A percentile compares a stretch with the other conserved stretches of the same genome.
phyloP scores from a whole-genome alignment of 2,329 filamentous ascomycete species.

The Stagonosporopsis cucurbitacearum region DNA sequence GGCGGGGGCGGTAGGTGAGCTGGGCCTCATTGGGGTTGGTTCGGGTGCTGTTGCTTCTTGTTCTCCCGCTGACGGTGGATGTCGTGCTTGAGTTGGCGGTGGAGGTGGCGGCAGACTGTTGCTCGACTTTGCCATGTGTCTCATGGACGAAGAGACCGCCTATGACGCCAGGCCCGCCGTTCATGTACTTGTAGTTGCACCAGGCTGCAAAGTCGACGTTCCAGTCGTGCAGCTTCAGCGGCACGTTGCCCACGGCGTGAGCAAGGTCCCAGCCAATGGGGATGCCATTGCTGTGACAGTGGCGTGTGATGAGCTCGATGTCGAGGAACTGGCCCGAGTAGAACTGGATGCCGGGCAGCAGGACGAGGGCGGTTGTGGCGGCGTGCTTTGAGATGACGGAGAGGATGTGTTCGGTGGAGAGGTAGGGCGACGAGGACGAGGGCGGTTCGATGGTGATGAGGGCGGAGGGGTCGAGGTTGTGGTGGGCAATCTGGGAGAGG shows the following conservation, averaged over 20 bases:
- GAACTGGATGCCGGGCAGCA: conserved; percentile 89
- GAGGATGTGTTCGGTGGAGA: conserved; percentile 75
- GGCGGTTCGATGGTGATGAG: conserved; percentile 77
- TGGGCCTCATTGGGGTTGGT: conserved; percentile 32
- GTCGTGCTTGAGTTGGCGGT: conserved; percentile 32
- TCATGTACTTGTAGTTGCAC: conserved; percentile 96
- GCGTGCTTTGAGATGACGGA: conserved; percentile 77
- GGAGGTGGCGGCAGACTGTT: conserved; percentile 3
- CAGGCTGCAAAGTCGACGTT: conserved; percentile 89
- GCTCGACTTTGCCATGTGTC: conserved; percentile 66
- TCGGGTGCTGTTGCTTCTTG: neutral
- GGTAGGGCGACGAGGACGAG: conserved; percentile 57
- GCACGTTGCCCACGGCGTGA: conserved; percentile 84
- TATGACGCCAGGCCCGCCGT: conserved; percentile 82
- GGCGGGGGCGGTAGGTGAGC: conserved; percentile 65
- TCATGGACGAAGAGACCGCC: conserved; percentile 83
- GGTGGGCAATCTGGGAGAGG: conserved; percentile 79
- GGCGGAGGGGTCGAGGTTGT: conserved; percentile 67
- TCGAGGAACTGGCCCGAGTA: conserved; percentile 91
- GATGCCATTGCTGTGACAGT: conserved; percentile 75
- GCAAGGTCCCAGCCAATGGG: conserved; percentile 87
- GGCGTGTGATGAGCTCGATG: conserved; percentile 76
- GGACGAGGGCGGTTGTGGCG: conserved; percentile 72
- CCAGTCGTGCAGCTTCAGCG: conserved; percentile 82
- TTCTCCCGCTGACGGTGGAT: conserved; percentile 36